These are phyloP conservation scores for Noccaea bulbosa DNA, from an alignment of 345 rosid species.

Conservation along the genomic window DNA sequence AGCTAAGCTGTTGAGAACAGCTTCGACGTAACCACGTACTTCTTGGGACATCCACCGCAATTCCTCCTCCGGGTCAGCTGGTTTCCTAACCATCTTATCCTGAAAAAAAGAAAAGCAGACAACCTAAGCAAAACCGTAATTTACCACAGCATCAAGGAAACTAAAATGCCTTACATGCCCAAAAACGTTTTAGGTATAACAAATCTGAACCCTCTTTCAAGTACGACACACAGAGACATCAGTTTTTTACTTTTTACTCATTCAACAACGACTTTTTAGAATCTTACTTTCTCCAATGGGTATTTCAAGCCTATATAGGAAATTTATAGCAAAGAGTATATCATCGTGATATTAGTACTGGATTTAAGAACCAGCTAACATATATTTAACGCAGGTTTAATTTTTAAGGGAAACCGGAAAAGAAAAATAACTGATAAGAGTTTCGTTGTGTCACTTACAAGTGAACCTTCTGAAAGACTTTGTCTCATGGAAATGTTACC, in stretches of 20 bases:
- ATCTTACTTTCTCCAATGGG: not conserved
- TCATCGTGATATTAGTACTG: constrained; percentile 20
- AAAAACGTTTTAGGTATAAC: not conserved
- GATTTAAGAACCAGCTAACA: constrained; percentile 9
- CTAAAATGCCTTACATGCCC: constrained; percentile 4
- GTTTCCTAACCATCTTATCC: constrained; percentile 85
- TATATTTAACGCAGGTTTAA: not conserved
- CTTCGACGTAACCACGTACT: constrained; percentile 99
- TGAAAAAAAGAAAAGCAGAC: constrained; percentile 31
- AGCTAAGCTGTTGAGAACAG: constrained; percentile 97
- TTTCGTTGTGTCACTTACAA: constrained; percentile 58
- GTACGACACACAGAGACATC: constrained; percentile 17
- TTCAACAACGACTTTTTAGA: not conserved
- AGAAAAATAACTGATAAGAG: constrained; percentile 4
- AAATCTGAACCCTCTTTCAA: not conserved
- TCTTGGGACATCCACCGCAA: constrained; percentile 98
- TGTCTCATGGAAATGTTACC: constrained; percentile 66
- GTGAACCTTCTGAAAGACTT: constrained; percentile 93
- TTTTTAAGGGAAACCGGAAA: not conserved
- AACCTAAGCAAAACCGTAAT: constrained; percentile 21
- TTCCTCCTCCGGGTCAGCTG: constrained; percentile 94
- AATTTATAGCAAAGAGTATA: not conserved
- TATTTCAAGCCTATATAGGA: not conserved
- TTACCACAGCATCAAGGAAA: constrained; percentile 6
- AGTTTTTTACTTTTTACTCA: constrained; percentile 14